phyloP scores from a whole-genome alignment of 2,329 filamentous ascomycete species.

The Penicillium sp. region DNA sequence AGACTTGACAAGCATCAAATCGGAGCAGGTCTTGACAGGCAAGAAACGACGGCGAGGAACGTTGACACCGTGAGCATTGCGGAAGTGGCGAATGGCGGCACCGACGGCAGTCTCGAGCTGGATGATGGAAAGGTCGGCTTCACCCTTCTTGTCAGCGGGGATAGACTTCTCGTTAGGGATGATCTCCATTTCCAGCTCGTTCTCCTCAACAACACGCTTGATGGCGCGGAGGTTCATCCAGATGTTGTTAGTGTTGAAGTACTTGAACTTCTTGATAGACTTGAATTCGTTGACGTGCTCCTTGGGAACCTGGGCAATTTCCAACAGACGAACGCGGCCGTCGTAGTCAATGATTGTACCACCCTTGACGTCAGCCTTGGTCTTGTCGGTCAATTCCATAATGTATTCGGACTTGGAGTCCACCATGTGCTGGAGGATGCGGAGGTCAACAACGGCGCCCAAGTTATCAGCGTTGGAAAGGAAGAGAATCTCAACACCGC shows the following conservation, averaged over 20 bases:
- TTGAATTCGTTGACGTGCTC: constrained; percentile 99
- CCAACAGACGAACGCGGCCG: constrained; percentile 89
- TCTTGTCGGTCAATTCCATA: constrained; percentile 99
- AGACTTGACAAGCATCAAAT: constrained; percentile 99
- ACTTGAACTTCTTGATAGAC: constrained; percentile 99
- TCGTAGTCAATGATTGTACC: constrained; percentile 99
- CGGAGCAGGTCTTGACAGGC: constrained; percentile 99
- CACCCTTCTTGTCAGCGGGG: constrained; percentile 98
- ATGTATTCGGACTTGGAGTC: constrained; percentile 97
- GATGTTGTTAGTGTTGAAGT: constrained; percentile 99
- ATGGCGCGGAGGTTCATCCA: constrained; percentile 98
- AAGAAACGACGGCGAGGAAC: constrained; percentile 96
- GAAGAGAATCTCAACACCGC: constrained; percentile 97
- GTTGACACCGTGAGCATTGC: constrained; percentile 98
- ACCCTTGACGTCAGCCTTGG: constrained; percentile 99
- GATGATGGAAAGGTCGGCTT: constrained; percentile 94
- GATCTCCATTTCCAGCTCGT: constrained; percentile 98
- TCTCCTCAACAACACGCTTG: constrained; percentile 97
- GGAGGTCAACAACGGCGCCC: constrained; percentile 93
- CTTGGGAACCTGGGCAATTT: constrained; percentile 99
- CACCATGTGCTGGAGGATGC: constrained; percentile 99
- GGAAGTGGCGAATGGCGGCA: constrained; percentile 97
- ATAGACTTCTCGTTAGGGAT: constrained; percentile 99
- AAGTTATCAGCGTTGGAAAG: constrained; percentile 98
- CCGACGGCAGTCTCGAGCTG: constrained; percentile 98